A percentile compares a stretch with the other conserved stretches of the same genome.
Evolutionary conservation across 352 stramenopile species (phyloP).

Genomic region (Discostella stelligera): DNA sequence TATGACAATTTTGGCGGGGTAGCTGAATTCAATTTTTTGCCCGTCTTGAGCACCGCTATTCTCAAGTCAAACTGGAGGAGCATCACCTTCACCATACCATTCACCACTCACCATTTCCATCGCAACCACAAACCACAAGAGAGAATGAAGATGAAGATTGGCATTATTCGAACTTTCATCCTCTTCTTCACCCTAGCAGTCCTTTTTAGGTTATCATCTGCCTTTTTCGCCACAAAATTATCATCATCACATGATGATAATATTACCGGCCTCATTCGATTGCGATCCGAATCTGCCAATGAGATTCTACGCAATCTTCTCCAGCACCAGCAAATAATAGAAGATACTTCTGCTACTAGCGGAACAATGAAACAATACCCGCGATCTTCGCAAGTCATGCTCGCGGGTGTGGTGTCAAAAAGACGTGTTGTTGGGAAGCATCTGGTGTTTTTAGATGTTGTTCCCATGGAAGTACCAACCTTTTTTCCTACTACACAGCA

Average conservation of each 20-base stretch:
- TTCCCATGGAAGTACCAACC: slow-evolving; percentile 25
- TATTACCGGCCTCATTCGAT: slow-evolving; percentile 2
- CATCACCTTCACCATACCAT: not conserved
- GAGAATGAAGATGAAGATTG: slow-evolving; percentile 2
- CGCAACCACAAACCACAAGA: not conserved
- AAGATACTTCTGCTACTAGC: not conserved
- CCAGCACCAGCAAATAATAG: not conserved
- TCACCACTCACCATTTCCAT: not conserved
- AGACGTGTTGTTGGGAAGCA: slow-evolving; percentile 37
- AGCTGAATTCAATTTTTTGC: no score
- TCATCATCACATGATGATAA: not conserved
- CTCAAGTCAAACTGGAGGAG: no score
- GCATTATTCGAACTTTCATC: not conserved
- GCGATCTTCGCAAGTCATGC: slow-evolving; percentile 12
- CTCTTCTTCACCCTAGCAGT: not conserved
- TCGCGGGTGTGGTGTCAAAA: slow-evolving; percentile 43
- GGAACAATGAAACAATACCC: not conserved
- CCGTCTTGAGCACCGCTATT: no score
- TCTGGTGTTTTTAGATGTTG: slow-evolving; percentile 45
- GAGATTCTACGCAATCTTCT: slow-evolving; percentile 9
- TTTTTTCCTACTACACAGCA: slow-evolving; percentile 15
- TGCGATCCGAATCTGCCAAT: slow-evolving; percentile 17
- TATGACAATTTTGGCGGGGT: no score
- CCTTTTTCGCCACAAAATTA: not conserved
- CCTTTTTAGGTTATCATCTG: slow-evolving; percentile 7